Base-by-base conservation (phyloP, 148 eudicot genomes). In the Nyssa sinensis region DNA sequence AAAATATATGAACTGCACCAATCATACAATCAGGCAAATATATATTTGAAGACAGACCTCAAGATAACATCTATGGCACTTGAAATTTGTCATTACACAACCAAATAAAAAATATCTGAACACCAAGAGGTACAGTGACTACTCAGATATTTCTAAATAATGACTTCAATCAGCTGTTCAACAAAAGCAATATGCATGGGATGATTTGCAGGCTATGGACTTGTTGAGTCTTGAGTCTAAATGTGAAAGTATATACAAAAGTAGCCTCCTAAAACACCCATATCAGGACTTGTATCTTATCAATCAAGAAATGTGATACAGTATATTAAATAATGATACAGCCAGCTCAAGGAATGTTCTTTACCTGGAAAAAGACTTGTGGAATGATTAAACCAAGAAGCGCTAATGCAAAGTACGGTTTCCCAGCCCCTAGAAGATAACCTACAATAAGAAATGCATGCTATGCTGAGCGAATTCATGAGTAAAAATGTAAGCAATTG, bases 331-430 rank as follows among this genome's bases (percentile, higher is more conserved):
- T 28, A 61, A 28, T 16, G 55, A 61, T 24, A 41, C 2, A 4
- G n/a, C 12, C 58, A 10, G 61, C 28, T 41, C 9, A 3, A 32
- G 24, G 28, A 7, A 73, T n/a, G 33, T 44, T 12, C 64, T 62
- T 76, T 85, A 92, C 98, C 98, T 95, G 97, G 77, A 95, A 95
- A 78, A 89, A 95, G 62, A 90, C 75, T 86, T 95, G 98, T 58
- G 98, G 98, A 77, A 80, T 80, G 75, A 90, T 84, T 69, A 90
- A 79, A 31, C 93, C 96, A 16, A 90, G 77, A 47, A 92, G 84
- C 64, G 91, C 96, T 30, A 92, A 75, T 33, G 98, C 97, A 24
- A 89, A 92, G 62, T 85, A 95, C 1, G 92, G 98, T 78, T 89
- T 95, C 24, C 96, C 97, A 55, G 86, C 80, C n/a, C 90, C 96